Evolutionary conservation across 768 basidiomycete species (phyloP), one percentile per base, ranked within the genome.

Genomic region (Lentinula sp.): DNA sequence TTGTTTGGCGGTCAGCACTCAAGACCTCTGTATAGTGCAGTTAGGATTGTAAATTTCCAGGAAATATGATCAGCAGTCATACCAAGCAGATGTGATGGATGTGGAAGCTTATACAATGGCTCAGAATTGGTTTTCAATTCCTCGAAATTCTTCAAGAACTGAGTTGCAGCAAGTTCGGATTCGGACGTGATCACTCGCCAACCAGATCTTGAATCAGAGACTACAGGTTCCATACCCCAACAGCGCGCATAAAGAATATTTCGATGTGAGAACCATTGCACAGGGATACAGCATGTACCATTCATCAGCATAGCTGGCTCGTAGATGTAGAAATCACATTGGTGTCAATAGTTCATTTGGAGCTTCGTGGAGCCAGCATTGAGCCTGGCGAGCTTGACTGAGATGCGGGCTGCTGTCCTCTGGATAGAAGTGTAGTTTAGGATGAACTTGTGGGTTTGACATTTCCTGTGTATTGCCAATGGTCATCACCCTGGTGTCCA

Each of bases 361-460:
- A 11, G 53, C 5, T 23, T 61, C 60, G 13, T 61, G 5, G 15
- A 53, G 60, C 60, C 60, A 61, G 4, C 55, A 28, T 18, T 42
- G 13, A 2, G 60, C 62, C 34, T 68, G 67, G 49, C 59, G 57
- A 23, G 66, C 61, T 51, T 67, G 21, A 21, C 52, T 18, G 46
- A 58, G 7, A 67, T 15, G 0, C 59, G 50, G 8, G 58, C 23
- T 21, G 15, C 21, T 5, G 59, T 68, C 67, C 50, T 67, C 67
- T 2, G 67, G 67, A 46, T 68, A 65, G 43, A 62, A 61, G 7
- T 40, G 48, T 3, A 68, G 48, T 28, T 65, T 51, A 4, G 31
- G 28, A 8, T 61, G 59, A 16, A 68, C 63, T 6, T 18, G 11
- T 3, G 67, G 67, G 45, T 68, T 68, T 5, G 65, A 60, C 65